Percentiles rank a stretch among this genome's conserved stretches.
Evolutionary conservation across 2,329 filamentous ascomycete genomes (phyloP).

Genomic region (Talaromyces islandicus): DNA sequence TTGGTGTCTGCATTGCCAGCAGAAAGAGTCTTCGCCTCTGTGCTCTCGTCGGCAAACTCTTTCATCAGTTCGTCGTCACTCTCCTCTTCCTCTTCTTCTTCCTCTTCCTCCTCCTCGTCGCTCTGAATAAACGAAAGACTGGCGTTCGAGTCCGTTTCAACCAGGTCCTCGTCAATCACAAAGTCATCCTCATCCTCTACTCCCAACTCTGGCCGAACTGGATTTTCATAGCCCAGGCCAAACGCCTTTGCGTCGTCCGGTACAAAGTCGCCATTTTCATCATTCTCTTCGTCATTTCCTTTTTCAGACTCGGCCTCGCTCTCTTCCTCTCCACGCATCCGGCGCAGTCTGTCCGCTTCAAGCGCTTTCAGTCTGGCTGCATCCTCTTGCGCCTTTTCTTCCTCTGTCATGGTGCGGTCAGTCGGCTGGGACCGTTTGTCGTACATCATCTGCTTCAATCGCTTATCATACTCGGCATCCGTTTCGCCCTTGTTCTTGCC

Average conservation of each 20-base stretch:
- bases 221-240: conserved; percentile 51
- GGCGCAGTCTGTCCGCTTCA: conserved; percentile 72
- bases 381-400: conserved; percentile 75
- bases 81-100: conserved; percentile 47
- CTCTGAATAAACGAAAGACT: conserved; percentile 37
- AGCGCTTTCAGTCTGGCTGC: conserved; percentile 70
- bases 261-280: conserved; percentile 41
- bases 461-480: conserved; percentile 81
- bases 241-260: conserved; percentile 56
- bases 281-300: conserved; percentile 35
- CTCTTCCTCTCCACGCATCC: conserved; percentile 80
- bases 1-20: not conserved
- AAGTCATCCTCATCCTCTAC: conserved; percentile 96
- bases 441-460: conserved; percentile 73
- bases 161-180: conserved; percentile 77
- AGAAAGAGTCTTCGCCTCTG: not conserved
- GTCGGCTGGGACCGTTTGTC: conserved; percentile 82
- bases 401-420: conserved; percentile 83
- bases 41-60: conserved; percentile 49
- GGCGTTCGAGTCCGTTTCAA: conserved; percentile 68
- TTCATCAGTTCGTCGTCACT: conserved; percentile 31
- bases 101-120: conserved; percentile 32
- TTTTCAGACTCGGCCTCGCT: conserved; percentile 44
- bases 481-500: conserved; percentile 60
- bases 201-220: conserved; percentile 47